phyloP scores from a whole-genome alignment of 345 rosid species.

The Gossypium ekmanianum region DNA sequence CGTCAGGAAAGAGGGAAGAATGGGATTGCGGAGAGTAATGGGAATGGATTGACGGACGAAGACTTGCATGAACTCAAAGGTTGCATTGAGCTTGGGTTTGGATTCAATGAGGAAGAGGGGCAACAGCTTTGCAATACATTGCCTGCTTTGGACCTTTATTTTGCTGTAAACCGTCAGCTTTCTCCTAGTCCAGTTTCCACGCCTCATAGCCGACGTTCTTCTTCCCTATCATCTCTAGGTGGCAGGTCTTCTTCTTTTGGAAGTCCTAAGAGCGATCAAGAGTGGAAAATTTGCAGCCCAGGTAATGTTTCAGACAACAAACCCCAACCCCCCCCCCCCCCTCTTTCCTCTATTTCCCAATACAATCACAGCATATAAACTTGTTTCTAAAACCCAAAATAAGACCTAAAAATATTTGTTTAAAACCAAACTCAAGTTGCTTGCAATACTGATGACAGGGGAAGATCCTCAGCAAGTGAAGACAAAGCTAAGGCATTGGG shows the following conservation, averaged over 20 bases:
- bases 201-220: conserved; percentile 41
- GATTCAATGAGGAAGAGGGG: conserved; percentile 79
- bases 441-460: neutral
- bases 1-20: conserved; percentile 41
- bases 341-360: too few species aligned
- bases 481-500: conserved; percentile 88
- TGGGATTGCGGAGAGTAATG: conserved; percentile 22
- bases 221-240: conserved; percentile 22
- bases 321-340: too few species aligned
- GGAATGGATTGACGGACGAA: conserved; percentile 63
- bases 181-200: conserved; percentile 72
- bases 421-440: neutral
- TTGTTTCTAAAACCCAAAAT: too few species aligned
- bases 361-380: too few species aligned
- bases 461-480: conserved; percentile 59
- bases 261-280: conserved; percentile 55
- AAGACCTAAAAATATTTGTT: too few species aligned
- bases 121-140: conserved; percentile 65
- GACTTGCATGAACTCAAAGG: conserved; percentile 84
- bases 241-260: conserved; percentile 49
- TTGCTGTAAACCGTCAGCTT: conserved; percentile 79
- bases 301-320: conserved; percentile 32
- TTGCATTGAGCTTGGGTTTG: conserved; percentile 95
- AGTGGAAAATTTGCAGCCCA: conserved; percentile 68
- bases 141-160: conserved; percentile 90